Base-by-base conservation (phyloP, 192 early-diverging fungal genomes). In the Tieghemiomyces parasiticus region DNA sequence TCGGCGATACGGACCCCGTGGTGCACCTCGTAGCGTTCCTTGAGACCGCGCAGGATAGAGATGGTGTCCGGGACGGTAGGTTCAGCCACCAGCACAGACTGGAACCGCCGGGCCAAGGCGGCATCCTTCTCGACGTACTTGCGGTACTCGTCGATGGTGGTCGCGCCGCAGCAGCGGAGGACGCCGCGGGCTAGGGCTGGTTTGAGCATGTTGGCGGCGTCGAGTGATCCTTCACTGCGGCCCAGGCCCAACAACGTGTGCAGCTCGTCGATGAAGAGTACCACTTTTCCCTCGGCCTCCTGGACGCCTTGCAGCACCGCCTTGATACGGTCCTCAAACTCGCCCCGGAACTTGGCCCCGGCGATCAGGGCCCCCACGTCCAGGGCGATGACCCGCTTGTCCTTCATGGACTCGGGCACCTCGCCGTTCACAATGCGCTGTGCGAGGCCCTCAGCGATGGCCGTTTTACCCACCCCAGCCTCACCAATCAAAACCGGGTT, bases 321-420 rank as follows among this genome's bases (percentile, higher is more conserved):
- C 63, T 90, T 90, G 10, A 90, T 66, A 8, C 87, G 75, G 59
- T 90, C 87, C 63, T 90, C 87, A 56, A 90, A 90, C 71, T 90
- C 87, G 49, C 86, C 86, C 26, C 84, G 78, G 71, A 66, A 72
- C 64, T 79, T 77, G 42, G 72, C 64, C 22, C 74, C 77, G 26
- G 77, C 77, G 16, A 74, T 63, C 16, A 76, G 62, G 0, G 60
- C 76, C 12, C 87, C 87, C 14, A 89, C 67, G 62, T 89, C 87
- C 45, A 89, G 63, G 0, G 87, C 80, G 48, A 89, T 73, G 25
- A 89, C 79, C 13, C 69, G 69, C 63, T 82, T 87, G 33, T 85
- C 76, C 61, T 85, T 82, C 66, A 89, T 86, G 45, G 78, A 82
- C 63, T 87, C 87, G 29, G 87, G 85, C 0, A 89, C 85, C 55